Percentiles rank a stretch among this genome's conserved stretches.
phyloP scores from a whole-genome alignment of 768 basidiomycete genomes.

The Hypholoma sublateritium region DNA sequence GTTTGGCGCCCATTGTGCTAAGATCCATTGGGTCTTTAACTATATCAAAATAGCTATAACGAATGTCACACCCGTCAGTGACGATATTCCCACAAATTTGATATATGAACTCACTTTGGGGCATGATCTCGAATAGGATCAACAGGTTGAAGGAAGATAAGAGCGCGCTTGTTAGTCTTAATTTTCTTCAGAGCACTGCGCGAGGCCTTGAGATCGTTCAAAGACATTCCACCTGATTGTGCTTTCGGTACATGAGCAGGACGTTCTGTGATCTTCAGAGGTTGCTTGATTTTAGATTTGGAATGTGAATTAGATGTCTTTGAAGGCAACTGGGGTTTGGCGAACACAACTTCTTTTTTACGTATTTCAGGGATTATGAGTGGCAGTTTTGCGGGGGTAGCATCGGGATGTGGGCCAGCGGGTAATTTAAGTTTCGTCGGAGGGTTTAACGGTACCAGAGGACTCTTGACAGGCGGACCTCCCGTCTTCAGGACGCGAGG shows the following conservation, averaged over 20 bases:
- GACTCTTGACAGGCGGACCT: conserved; percentile 38
- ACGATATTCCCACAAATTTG: neutral
- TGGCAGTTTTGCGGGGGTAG: conserved; percentile 22
- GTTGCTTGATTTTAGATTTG: conserved; percentile 13
- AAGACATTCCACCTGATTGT: conserved; percentile 73
- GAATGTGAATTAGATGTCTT: conserved; percentile 25
- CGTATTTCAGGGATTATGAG: conserved; percentile 28
- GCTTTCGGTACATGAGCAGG: conserved; percentile 62
- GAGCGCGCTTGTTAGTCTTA: conserved; percentile 68
- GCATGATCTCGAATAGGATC: conserved; percentile 93
- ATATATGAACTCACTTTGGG: conserved; percentile 59
- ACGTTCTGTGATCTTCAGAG: conserved; percentile 29
- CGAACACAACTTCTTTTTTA: conserved; percentile 37
- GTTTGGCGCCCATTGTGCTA: conserved; percentile 81
- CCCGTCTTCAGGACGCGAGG: conserved; percentile 36
- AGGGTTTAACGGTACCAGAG: conserved; percentile 36
- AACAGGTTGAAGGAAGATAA: conserved; percentile 84
- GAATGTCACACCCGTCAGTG: conserved; percentile 11
- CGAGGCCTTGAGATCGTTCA: conserved; percentile 74
- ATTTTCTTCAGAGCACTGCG: conserved; percentile 81
- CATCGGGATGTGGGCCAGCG: conserved; percentile 30
- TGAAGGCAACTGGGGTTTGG: conserved; percentile 28
- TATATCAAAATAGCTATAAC: conserved; percentile 78
- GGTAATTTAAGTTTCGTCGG: conserved; percentile 63
- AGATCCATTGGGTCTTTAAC: conserved; percentile 96